Evolutionary conservation across 805 yeast species (phyloP).

Genomic region (Kodamaea hsintzibuensis): DNA sequence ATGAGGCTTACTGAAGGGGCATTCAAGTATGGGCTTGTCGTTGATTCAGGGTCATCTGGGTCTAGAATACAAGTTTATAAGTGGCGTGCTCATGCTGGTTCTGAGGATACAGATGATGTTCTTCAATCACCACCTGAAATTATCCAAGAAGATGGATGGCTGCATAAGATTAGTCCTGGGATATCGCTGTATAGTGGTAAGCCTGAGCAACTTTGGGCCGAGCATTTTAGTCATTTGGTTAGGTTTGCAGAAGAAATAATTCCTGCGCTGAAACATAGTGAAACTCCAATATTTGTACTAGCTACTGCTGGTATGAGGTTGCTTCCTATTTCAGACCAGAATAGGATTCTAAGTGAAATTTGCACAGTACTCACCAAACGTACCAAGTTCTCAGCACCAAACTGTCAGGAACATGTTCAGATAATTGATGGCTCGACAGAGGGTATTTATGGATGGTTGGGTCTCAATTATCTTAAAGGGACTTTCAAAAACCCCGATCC

Average conservation of each 20-base stretch:
- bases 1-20: conserved; percentile 2
- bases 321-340: conserved; percentile 54
- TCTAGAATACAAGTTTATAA: conserved; percentile 81
- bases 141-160: conserved; percentile 66
- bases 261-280: conserved; percentile 57
- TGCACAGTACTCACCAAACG: conserved; percentile 58
- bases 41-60: conserved; percentile 96
- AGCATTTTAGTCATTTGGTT: conserved; percentile 67
- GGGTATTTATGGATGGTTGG: conserved; percentile 95
- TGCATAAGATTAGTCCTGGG: conserved; percentile 77
- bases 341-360: conserved; percentile 54
- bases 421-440: conserved; percentile 94
- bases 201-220: conserved; percentile 60
- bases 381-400: conserved; percentile 54
- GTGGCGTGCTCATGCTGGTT: conserved; percentile 58
- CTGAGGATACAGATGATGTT: conserved; percentile 24
- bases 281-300: conserved; percentile 85
- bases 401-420: conserved; percentile 72
- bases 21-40: conserved; percentile 73
- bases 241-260: conserved; percentile 69
- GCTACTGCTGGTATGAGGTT: conserved; percentile 98
- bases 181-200: conserved; percentile 62
- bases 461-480: conserved; percentile 79
- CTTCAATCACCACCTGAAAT: conserved; percentile 68
- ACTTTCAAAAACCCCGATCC: conserved; percentile 3